Base-by-base conservation (phyloP, 1,139 yeast genomes). In the Starmera stellimalicola region DNA sequence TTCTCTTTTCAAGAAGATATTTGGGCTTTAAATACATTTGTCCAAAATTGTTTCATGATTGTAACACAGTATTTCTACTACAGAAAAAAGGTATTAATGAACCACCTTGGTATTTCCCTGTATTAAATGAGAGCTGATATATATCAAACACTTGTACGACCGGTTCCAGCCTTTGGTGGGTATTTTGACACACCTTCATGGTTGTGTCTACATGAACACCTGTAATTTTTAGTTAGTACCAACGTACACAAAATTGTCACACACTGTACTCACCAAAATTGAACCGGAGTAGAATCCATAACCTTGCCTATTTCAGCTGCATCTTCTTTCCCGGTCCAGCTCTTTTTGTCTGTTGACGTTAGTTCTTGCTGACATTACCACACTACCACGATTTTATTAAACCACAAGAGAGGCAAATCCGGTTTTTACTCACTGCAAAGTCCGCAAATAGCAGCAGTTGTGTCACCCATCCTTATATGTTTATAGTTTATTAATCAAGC, bases 241-340 rank as follows among this genome's bases (percentile, higher is more conserved):
- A n/a, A n/a, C n/a, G n/a, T n/a, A n/a, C n/a, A n/a, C n/a, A n/a
- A n/a, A n/a, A n/a, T n/a, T n/a, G n/a, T n/a, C n/a, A n/a, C n/a
- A n/a, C n/a, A 6, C 10, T 11, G 8, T 26, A 45, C 49, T 33
- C 26, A 46, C 52, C 51, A 48, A 35, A 27, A 40, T 23, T 38
- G 37, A 7, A 32, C 27, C 7, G 50, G 56, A 16, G 62, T 57
- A 31, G 39, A 41, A 27, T 54, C 55, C 68, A 65, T 62, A 16
- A 63, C 65, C 15, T 22, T 22, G 24, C 24, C 12, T 22, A 22
- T 22, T 22, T 42, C 34, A 6, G 59, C 37, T 16, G 63, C 52
- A 40, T 63, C 67, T 16, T 67, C 65, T 37, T 65, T 60, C 11
- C 69, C 69, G 24, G 67, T 59, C 70, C 70, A 65, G 20, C 64